A percentile compares a stretch with the other conserved stretches of the same genome.
Conservation (phyloP, 2,329 filamentous ascomycete genomes). For the Coniochaeta pulveracea region DNA sequence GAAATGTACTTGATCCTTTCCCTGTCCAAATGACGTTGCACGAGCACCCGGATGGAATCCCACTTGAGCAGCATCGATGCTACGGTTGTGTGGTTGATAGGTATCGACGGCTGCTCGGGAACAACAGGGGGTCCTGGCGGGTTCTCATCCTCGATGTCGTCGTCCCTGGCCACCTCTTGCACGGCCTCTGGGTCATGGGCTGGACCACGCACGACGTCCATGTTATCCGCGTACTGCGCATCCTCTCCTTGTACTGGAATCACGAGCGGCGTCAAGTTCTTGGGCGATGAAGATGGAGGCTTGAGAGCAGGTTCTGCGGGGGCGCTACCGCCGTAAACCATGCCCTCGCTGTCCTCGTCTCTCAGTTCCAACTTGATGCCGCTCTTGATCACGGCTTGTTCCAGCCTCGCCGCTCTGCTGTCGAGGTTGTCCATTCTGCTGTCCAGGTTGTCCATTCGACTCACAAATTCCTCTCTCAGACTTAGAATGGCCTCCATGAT, state of each 20-base stretch:
- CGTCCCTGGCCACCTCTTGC: constrained; percentile 19
- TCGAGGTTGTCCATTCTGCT: constrained; percentile 23
- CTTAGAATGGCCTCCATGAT: constrained; percentile 43
- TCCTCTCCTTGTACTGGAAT: too few species aligned
- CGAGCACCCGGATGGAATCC: constrained; percentile 55
- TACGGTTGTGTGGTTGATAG: constrained; percentile 80
- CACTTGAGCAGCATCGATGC: constrained; percentile 71
- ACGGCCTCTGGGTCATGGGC: too few species aligned
- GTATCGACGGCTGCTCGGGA: constrained; percentile 58
- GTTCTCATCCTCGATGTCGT: constrained; percentile 38
- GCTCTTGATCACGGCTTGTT: constrained; percentile 18
- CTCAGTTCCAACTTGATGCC: constrained; percentile 10
- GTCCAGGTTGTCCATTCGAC: too few species aligned
- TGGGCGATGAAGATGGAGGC: constrained; percentile 16
- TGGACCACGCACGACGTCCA: too few species aligned
- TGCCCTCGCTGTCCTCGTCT: constrained; percentile 14
- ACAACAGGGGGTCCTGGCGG: constrained; percentile 36
- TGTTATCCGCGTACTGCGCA: too few species aligned
- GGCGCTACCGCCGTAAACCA: constrained; percentile 9
- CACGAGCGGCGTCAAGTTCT: constrained; percentile 8
- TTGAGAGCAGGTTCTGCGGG: constrained; percentile 12
- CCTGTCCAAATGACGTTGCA: constrained; percentile 34
- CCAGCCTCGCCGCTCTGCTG: constrained; percentile 25
- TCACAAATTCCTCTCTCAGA: too few species aligned
- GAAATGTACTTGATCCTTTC: constrained; percentile 45